Conservation (phyloP, 345 rosid genomes). For the Populus nigra region DNA sequence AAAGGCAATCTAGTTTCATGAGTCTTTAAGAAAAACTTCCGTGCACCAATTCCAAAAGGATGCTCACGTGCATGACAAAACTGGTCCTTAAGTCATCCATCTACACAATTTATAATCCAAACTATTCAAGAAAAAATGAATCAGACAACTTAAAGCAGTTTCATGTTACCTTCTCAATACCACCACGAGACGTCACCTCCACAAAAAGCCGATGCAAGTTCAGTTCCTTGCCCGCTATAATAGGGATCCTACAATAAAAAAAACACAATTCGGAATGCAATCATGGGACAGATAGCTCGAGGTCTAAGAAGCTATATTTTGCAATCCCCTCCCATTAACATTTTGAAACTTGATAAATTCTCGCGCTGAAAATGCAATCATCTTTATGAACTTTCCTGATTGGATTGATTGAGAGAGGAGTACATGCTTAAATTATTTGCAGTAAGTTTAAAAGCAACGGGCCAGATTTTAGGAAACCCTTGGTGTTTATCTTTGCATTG, state of each 20-base stretch:
- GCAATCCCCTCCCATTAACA: not conserved
- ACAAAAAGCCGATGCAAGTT: conserved; percentile 87
- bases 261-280: not conserved
- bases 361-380: not conserved
- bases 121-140: not conserved
- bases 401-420: not conserved
- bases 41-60: not conserved
- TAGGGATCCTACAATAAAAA: conserved; percentile 63
- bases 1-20: not conserved
- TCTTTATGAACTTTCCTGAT: not conserved
- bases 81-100: not conserved
- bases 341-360: not conserved
- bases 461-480: not conserved
- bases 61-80: not conserved
- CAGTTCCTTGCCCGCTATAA: conserved; percentile 84
- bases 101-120: not conserved
- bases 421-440: not conserved
- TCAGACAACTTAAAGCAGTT: not conserved
- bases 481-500: not conserved
- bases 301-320: not conserved
- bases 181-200: conserved; percentile 96
- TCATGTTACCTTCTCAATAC: conserved; percentile 72
- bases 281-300: not conserved
- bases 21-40: not conserved
- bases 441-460: not conserved